These are phyloP conservation scores for Exophiala sp. DNA, from an alignment of 2,329 filamentous ascomycete species.

Conservation along the genomic window DNA sequence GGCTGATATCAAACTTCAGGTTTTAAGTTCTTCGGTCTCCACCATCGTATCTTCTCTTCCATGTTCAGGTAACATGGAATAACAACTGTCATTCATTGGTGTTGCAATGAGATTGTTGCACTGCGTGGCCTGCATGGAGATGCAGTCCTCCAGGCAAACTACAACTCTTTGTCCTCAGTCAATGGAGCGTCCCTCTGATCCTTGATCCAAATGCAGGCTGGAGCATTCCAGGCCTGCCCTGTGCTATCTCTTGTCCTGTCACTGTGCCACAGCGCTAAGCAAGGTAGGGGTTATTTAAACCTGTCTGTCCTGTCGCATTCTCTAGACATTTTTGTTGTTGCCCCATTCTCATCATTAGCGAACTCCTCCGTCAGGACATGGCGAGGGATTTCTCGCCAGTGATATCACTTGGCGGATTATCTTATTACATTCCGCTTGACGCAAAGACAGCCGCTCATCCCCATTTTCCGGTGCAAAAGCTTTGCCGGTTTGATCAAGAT, in stretches of 20 bases:
- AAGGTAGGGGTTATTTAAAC: background rate
- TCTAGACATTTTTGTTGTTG: background rate
- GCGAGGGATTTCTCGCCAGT: slow-evolving; percentile 3
- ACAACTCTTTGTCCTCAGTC: background rate
- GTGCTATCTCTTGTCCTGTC: background rate
- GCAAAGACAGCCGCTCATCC: slow-evolving; percentile 30
- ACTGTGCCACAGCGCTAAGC: background rate
- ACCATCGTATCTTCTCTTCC: background rate
- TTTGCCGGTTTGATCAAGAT: slow-evolving; percentile 12
- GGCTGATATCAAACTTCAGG: background rate
- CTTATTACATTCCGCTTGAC: slow-evolving; percentile 9
- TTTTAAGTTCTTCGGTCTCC: no score
- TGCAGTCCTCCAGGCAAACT: background rate
- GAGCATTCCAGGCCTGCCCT: background rate
- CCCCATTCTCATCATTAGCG: background rate
- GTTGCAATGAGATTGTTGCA: background rate
- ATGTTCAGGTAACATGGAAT: background rate
- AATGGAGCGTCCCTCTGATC: no score
- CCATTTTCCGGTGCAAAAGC: slow-evolving; percentile 4
- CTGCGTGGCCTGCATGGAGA: background rate
- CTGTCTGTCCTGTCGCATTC: background rate
- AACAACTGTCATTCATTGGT: background rate
- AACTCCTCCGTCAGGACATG: slow-evolving; percentile 9
- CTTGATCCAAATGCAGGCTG: no score
- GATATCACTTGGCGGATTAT: slow-evolving; percentile 14